These are phyloP conservation scores for Podospora pseudocomata DNA, from an alignment of 495 filamentous ascomycete genomes.

Conservation along the genomic window DNA sequence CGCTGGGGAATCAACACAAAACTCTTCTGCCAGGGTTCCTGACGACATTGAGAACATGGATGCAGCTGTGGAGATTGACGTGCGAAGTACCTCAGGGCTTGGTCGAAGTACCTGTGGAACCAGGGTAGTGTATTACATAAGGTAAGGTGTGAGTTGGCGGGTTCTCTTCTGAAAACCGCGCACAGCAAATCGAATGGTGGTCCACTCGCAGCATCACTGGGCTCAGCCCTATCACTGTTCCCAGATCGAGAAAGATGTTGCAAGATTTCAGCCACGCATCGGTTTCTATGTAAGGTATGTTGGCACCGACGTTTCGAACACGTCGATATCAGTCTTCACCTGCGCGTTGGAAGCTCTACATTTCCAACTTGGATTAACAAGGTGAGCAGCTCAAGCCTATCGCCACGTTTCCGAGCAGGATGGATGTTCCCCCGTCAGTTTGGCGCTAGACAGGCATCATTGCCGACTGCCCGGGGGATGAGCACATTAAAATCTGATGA, in stretches of 20 bases:
- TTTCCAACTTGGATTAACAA: not conserved
- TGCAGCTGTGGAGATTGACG: not conserved
- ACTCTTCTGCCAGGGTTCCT: not conserved
- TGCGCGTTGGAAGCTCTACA: not conserved
- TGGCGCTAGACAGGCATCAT: not conserved
- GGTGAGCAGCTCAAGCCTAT: not conserved
- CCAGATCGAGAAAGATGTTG: slow-evolving; percentile 2
- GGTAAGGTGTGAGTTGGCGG: not conserved
- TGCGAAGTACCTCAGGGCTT: slow-evolving; percentile 1
- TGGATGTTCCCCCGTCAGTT: not conserved
- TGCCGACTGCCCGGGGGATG: not conserved
- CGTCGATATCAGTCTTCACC: not conserved
- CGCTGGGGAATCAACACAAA: not conserved
- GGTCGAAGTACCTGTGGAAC: slow-evolving; percentile 2
- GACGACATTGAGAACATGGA: not conserved
- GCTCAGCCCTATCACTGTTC: slow-evolving; percentile 4
- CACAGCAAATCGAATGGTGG: not conserved
- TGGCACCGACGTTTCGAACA: not conserved
- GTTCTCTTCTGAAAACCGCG: not conserved
- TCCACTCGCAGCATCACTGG: not conserved
- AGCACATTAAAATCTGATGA: not conserved
- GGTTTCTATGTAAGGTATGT: not conserved
- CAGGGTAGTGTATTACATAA: not conserved
- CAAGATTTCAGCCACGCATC: slow-evolving; percentile 2
- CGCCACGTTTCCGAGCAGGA: not conserved